Base-by-base conservation (phyloP, 192 early-diverging fungal species). In the Backusella morwellensis region DNA sequence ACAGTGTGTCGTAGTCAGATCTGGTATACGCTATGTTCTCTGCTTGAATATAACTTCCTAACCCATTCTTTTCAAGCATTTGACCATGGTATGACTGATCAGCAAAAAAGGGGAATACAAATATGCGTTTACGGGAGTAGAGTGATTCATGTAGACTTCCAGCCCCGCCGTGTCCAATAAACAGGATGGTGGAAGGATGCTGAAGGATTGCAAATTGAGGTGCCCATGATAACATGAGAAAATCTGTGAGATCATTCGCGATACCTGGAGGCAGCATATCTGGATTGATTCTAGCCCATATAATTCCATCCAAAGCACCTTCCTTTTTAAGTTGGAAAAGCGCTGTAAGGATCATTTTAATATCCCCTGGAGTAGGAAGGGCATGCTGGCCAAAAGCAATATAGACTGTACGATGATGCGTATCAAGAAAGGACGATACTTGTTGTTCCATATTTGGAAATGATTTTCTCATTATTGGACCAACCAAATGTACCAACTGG, bases 381-480 rank as follows among this genome's bases (percentile, higher is more conserved):
- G 76, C 36, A n/a, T 74, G 52, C 35, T 73, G 74, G 21, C 81
- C 81, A 69, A 85, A 83, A 1, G 84, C 79, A 29, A 83, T 54
- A 59, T 83, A 85, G 6, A 76, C 40, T 6, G 77, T 73, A 52
- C 68, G 35, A 21, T 56, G 7, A 40, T 83, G 84, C 2, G 9
- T 34, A 63, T 66, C 21, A 11, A 85, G 35, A 67, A 80, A 85
- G 7, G n/a, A 14, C 12, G 19, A 17, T 14, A 66, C 14, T 7
- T 14, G 4, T 12, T 35, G 1, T 9, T 68, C 71, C 15, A 85
- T 12, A 5, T 21, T 5, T 26, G 42, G 74, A 35, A 78, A 81
- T 8, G 23, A 23, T 19, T 75, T 66, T 67, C 40, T 69, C 70
- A 83, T 63, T 4, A 85, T 75, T 9, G 84, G 84, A 1, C 81